phyloP scores from a whole-genome alignment of 257 asterid genomes.

The Przewalskia tangutica region DNA sequence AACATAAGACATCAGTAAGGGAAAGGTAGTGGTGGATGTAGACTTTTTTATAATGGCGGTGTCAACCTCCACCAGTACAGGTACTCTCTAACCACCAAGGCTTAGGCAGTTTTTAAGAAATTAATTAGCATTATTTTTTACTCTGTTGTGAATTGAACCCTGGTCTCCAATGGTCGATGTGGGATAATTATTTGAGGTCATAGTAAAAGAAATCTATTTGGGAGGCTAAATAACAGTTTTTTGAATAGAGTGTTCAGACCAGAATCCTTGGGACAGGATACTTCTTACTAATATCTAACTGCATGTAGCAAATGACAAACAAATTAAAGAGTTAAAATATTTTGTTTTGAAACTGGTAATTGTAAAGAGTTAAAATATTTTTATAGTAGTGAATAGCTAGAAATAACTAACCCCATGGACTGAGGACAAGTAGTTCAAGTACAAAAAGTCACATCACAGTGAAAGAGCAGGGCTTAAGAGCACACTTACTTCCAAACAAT shows the following conservation, averaged over 20 bases:
- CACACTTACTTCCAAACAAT: background rate
- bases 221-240: background rate
- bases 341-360: no score
- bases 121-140: background rate
- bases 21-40: background rate
- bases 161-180: background rate
- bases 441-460: background rate
- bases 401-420: background rate
- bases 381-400: background rate
- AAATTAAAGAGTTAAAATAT: background rate
- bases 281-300: background rate
- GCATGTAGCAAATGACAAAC: background rate
- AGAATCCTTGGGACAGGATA: background rate
- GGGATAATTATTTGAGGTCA: background rate
- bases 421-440: background rate
- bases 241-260: background rate
- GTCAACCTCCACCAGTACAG: background rate
- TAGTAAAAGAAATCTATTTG: background rate
- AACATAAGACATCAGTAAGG: background rate
- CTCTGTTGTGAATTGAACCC: background rate
- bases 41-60: background rate
- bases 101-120: background rate
- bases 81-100: background rate
- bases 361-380: background rate
- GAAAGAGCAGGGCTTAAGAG: background rate